These are phyloP conservation scores for Aureobasidium sp. DNA, from an alignment of 2,329 filamentous ascomycete genomes.

Conservation along the genomic window DNA sequence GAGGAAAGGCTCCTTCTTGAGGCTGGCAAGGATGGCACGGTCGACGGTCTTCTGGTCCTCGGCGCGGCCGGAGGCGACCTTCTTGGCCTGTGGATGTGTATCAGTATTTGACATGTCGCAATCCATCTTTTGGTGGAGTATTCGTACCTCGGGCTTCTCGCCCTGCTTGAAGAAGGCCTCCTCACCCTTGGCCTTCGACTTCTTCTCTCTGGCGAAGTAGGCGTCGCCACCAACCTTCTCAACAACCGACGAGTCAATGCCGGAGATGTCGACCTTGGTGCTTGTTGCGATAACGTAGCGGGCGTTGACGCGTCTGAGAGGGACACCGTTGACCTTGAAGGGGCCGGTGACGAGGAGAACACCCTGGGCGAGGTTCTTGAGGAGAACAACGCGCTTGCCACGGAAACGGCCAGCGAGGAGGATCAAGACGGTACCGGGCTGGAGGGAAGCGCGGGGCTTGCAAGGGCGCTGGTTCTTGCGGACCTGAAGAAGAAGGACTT, in stretches of 20 bases:
- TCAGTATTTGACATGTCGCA: constrained; percentile 1
- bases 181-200: constrained; percentile 89
- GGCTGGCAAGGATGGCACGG: constrained; percentile 87
- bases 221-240: constrained; percentile 75
- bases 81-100: constrained; percentile 52
- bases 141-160: constrained; percentile 88
- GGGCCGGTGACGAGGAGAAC: constrained; percentile 98
- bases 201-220: constrained; percentile 97
- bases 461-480: constrained; percentile 89
- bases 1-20: constrained; percentile 98
- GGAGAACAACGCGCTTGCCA: constrained; percentile 98
- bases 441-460: constrained; percentile 79
- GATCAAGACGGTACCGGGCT: constrained; percentile 94
- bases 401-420: constrained; percentile 99
- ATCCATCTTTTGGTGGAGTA: background rate
- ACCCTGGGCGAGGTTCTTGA: constrained; percentile 95
- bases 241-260: constrained; percentile 63
- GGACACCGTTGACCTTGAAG: constrained; percentile 99
- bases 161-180: constrained; percentile 99
- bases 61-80: constrained; percentile 85
- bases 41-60: constrained; percentile 98
- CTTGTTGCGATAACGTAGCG: constrained; percentile 91
- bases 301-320: constrained; percentile 86
- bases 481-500: constrained; percentile 51
- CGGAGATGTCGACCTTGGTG: constrained; percentile 74